Percentiles rank a stretch among this genome's conserved stretches.
Evolutionary conservation across 768 basidiomycete species (phyloP).

Genomic region (Collybia nuda): DNA sequence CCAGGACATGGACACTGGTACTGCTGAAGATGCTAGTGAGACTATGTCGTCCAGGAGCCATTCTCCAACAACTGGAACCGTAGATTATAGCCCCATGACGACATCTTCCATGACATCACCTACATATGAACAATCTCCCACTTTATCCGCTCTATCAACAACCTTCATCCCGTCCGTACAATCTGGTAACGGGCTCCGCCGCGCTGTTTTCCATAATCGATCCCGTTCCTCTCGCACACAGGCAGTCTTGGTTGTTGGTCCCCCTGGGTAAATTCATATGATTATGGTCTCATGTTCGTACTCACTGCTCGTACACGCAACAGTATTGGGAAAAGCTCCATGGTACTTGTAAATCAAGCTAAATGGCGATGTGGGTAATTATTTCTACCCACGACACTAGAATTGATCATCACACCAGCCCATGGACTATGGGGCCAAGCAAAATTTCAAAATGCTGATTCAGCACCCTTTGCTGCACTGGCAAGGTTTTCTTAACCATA

Average conservation of each 20-base stretch:
- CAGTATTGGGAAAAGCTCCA: constrained; percentile 75
- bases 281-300: not conserved
- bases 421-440: constrained; percentile 80
- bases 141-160: constrained; percentile 23
- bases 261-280: constrained; percentile 49
- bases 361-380: constrained; percentile 62
- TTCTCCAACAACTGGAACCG: constrained; percentile 22
- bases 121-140: constrained; percentile 17
- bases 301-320: not conserved
- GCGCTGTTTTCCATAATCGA: constrained; percentile 41
- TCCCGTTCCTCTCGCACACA: constrained; percentile 51
- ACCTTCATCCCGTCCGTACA: constrained; percentile 33
- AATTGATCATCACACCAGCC: constrained; percentile 27
- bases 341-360: constrained; percentile 68
- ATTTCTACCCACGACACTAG: not conserved
- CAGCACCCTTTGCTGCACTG: constrained; percentile 69
- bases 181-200: constrained; percentile 42
- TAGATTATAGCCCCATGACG: constrained; percentile 2
- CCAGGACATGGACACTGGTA: constrained; percentile 24
- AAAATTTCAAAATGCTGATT: constrained; percentile 64
- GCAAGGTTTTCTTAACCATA: constrained; percentile 8
- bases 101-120: constrained; percentile 2
- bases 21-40: constrained; percentile 39
- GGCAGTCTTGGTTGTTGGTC: constrained; percentile 60
- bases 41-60: constrained; percentile 45